Evolutionary conservation across 169 alveolate species (phyloP), one percentile per base, ranked within the genome.

Genomic region (Eimeria necatrix): DNA sequence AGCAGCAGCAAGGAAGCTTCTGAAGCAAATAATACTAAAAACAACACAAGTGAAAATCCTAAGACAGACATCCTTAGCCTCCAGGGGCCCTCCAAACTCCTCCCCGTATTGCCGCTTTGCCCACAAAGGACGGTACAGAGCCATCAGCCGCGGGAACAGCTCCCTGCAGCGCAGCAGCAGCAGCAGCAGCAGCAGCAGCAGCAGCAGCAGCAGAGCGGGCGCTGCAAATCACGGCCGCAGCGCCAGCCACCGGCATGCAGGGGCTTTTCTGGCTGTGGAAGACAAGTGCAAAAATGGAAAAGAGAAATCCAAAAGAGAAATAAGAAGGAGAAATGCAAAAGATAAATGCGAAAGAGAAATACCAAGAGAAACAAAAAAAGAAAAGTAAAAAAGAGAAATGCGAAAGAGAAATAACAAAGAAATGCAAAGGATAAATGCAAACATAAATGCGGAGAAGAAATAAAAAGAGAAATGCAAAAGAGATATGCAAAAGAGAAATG

Each of bases 81-180:
- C 95, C 97, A 98, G 26, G 97, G 94, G 97, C 84, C 88, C 96
- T 22, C 90, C 74, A n/a, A 51, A 53, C 26, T 93, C 92, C 32
- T 41, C 88, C 26, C 76, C 95, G 56, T 8, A 61, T 46, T 64
- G 53, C 49, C 90, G 64, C 12, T 64, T 24, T 4, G 41, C 10
- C 94, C 84, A 74, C 48, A 64, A 41, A 8, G 76, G 70, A 86
- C 49, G 56, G 32, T 74, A 95, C 83, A 92, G 71, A 52, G 95
- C 78, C 90, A 76, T 74, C 48, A 70, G 88, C 4, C 87, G 22
- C 61, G 51, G 94, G 56, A 24, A 61, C 9, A 18, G 4, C 24
- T 32, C 84, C 96, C 97, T 93, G 78, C 41, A 32, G 41, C 41
- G 41, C 41, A 32, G 41, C 41, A 32, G 41, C 41, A 32, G 41